Conservation (phyloP, 202 grass and related monocot species). For the Hordeum pubiflorum region DNA sequence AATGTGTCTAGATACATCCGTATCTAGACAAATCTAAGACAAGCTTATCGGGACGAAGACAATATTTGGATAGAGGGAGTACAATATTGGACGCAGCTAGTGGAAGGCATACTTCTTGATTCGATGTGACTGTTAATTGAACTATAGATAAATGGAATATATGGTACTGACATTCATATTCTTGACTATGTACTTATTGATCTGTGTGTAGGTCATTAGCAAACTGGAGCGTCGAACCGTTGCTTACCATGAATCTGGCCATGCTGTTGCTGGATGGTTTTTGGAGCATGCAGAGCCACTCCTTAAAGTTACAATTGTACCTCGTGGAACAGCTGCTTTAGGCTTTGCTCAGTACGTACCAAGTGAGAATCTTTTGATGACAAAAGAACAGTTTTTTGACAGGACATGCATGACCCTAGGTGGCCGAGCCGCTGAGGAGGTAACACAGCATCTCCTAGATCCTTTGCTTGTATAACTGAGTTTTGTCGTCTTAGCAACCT, state of each 20-base stretch:
- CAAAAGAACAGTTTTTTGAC: slow-evolving; percentile 86
- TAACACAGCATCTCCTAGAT: slow-evolving; percentile 27
- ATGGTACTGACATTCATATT: background rate
- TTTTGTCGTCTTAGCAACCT: background rate
- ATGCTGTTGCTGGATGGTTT: slow-evolving; percentile 89
- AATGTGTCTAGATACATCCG: too few relatives aligned
- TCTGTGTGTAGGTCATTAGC: slow-evolving; percentile 64
- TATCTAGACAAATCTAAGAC: too few relatives aligned
- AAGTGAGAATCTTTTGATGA: slow-evolving; percentile 88
- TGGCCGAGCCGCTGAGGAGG: slow-evolving; percentile 86
- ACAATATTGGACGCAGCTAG: background rate
- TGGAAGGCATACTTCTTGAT: background rate
- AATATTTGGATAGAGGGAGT: too few relatives aligned
- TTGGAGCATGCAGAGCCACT: slow-evolving; percentile 85
- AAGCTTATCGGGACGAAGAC: too few relatives aligned
- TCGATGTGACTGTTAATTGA: background rate
- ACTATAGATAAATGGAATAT: slow-evolving; percentile 10
- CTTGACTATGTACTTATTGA: slow-evolving; percentile 9
- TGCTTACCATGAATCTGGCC: slow-evolving; percentile 80
- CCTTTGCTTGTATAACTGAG: background rate
- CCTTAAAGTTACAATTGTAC: slow-evolving; percentile 91
- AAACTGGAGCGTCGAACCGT: slow-evolving; percentile 80
- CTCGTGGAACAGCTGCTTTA: slow-evolving; percentile 79
- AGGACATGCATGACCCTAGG: slow-evolving; percentile 95
- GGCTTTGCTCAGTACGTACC: slow-evolving; percentile 88